Percentiles rank a stretch among this genome's conserved stretches.
These are phyloP conservation scores for Pythium rhizo-oryzae DNA, from an alignment of 352 stramenopile genomes.

Conservation along the genomic window DNA sequence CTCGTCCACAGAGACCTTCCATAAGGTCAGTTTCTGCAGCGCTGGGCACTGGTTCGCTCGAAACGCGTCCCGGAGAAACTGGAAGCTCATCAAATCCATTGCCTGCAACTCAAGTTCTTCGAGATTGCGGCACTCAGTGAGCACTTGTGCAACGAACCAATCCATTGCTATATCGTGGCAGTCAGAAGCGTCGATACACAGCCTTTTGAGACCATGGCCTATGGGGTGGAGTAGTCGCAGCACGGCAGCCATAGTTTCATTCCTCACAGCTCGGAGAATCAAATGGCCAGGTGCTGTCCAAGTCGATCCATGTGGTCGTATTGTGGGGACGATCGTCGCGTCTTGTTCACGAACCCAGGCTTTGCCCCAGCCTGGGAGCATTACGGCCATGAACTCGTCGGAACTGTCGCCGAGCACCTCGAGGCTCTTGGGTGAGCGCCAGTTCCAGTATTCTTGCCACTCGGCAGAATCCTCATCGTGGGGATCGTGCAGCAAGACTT, in stretches of 20 bases:
- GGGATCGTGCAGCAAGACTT: not conserved
- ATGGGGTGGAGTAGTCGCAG: not conserved
- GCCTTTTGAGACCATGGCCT: not conserved
- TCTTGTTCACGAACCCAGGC: not conserved
- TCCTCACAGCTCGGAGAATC: not conserved
- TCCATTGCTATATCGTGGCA: not conserved
- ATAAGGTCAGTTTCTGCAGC: not conserved
- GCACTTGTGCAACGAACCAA: not conserved
- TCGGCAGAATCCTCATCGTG: not conserved
- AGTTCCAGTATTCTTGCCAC: not conserved
- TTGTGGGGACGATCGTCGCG: not conserved
- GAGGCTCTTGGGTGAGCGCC: not conserved
- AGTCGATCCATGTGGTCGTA: not conserved
- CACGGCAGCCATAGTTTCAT: not conserved
- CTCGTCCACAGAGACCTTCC: not conserved
- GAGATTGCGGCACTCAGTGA: not conserved
- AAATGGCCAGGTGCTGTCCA: not conserved
- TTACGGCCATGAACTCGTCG: not conserved
- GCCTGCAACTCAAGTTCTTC: not conserved
- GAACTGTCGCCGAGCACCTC: not conserved
- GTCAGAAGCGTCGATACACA: not conserved
- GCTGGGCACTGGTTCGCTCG: not conserved
- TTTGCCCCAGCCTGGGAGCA: not conserved
- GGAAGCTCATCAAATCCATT: not conserved
- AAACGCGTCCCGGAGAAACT: not conserved